Base-by-base conservation (phyloP, 192 early-diverging fungal genomes). In the Backusella morwellensis region DNA sequence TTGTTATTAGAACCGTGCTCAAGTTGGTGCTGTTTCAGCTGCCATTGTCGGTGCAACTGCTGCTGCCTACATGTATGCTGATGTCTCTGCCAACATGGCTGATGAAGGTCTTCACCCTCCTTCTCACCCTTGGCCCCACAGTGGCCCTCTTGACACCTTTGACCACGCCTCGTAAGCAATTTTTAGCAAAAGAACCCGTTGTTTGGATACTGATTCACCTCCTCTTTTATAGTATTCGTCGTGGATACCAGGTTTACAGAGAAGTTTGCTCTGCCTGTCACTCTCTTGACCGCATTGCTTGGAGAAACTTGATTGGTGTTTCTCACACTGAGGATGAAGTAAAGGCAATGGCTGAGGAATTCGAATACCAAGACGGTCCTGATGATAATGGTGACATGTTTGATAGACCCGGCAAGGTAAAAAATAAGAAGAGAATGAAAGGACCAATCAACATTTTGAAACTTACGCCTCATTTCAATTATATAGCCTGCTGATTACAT, bases 191-290 rank as follows among this genome's bases (percentile, higher is more conserved):
- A 3, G 0, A 32, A 3, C 32, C 32, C 32, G 32, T 32, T 32
- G 2, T 32, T 32, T 32, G 32, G 32, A 32, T 32, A 32, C 3
- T 32, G 32, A 32, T 32, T 32, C 32, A 32, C 32, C 41, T 40
- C 35, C 19, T 70, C 19, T 85, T 35, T 52, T 26, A 4, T 44
- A 95, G 96, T 81, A 94, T 99, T 63, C 96, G 97, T 74, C 96
- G 97, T 86, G 97, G 97, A 77, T 99, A 96, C 90, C 97, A 97
- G 84, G 97, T 99, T 14, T 99, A 97, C 91, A 95, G 93, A 88
- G 97, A 99, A 81, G 94, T 99, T 75, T 99, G 97, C 83, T 89
- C 97, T 52, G 93, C 96, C 35, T 99, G 97, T 87, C 97, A 99
- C 88, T 97, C 97, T 26, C 89, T 99, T 77, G 93, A 97, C 47